phyloP scores from a whole-genome alignment of 2,329 filamentous ascomycete species.

The Eutypa lata region DNA sequence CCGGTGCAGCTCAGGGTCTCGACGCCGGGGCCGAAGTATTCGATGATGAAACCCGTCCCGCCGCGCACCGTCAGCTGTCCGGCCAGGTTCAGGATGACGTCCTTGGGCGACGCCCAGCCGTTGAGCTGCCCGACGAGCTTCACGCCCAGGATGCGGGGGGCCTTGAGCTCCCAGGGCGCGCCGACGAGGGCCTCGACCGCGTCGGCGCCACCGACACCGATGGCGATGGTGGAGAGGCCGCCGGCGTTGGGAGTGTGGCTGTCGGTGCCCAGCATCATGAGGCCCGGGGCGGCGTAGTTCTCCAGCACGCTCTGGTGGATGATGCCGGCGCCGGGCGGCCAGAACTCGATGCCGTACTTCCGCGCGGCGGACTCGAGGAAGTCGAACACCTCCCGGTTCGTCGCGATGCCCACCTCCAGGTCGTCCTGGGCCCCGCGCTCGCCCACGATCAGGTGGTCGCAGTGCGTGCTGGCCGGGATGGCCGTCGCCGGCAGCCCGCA shows the following conservation, averaged over 20 bases:
- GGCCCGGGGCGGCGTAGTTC: constrained; percentile 93
- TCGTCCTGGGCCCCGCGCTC: constrained; percentile 86
- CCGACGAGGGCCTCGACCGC: constrained; percentile 95
- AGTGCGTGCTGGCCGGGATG: constrained; percentile 96
- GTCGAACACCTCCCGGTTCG: constrained; percentile 96
- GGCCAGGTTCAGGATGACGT: constrained; percentile 87
- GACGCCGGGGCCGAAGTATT: constrained; percentile 89
- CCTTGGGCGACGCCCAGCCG: constrained; percentile 93
- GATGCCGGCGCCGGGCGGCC: constrained; percentile 89
- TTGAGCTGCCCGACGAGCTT: constrained; percentile 77
- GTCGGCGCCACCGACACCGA: constrained; percentile 95
- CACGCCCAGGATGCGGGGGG: constrained; percentile 85
- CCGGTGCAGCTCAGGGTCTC: constrained; percentile 87
- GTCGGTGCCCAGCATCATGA: constrained; percentile 99
- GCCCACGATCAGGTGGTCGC: constrained; percentile 97
- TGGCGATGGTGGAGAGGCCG: constrained; percentile 87
- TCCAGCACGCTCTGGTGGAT: constrained; percentile 98
- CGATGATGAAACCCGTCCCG: constrained; percentile 90
- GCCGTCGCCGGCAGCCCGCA: constrained; percentile 86
- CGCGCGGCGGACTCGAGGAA: constrained; percentile 90
- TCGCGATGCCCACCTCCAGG: constrained; percentile 77
- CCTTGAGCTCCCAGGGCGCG: constrained; percentile 96
- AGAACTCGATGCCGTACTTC: constrained; percentile 93
- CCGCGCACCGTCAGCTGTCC: constrained; percentile 89
- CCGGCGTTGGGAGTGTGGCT: constrained; percentile 98